Conservation (phyloP, 225 moss, liverwort and hornwort species). For the Rhytidiadelphus loreus region DNA sequence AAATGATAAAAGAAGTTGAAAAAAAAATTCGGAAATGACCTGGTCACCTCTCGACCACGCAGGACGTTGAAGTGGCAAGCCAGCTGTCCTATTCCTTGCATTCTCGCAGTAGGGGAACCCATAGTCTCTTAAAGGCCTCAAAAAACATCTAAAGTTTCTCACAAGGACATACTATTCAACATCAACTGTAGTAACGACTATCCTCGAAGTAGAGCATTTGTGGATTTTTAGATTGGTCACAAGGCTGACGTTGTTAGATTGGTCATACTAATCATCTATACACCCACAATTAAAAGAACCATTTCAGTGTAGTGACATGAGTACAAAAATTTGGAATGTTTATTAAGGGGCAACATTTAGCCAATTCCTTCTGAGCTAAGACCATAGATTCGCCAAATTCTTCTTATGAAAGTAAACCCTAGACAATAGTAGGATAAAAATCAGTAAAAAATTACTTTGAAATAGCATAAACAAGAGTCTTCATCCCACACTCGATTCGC, state of each 20-base stretch:
- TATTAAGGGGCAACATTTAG: accelerated
- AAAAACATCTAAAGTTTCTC: too few species aligned
- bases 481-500: background rate
- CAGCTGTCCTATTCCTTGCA: too few species aligned
- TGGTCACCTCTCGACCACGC: too few species aligned
- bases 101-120: too few species aligned
- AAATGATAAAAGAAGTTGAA: too few species aligned
- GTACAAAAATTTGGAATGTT: accelerated
- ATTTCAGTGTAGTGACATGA: accelerated
- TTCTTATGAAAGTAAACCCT: background rate
- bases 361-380: background rate
- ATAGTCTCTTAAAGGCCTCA: too few species aligned
- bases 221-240: too few species aligned
- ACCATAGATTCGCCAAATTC: accelerated
- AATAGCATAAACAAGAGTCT: background rate
- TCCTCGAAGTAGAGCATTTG: too few species aligned
- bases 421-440: background rate
- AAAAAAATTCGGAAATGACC: too few species aligned
- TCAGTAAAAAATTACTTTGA: background rate
- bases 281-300: background rate
- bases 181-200: too few species aligned
- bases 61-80: too few species aligned
- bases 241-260: background rate
- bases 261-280: background rate
- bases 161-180: background rate